Evolutionary conservation across 306 rosid species (phyloP).

Genomic region (Dicorynia guianensis): DNA sequence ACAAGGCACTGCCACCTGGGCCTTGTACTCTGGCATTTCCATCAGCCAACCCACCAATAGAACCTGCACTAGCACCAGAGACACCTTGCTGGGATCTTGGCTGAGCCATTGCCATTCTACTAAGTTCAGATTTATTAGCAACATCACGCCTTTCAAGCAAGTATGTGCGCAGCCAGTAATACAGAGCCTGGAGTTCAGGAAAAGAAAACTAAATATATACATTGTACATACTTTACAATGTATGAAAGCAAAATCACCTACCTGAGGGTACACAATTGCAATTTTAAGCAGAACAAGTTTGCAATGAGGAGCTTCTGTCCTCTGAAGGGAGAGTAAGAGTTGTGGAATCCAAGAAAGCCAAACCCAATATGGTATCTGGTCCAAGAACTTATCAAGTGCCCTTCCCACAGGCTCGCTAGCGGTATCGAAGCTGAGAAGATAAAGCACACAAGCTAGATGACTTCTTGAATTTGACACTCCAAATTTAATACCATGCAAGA

Average conservation of each 20-base stretch:
- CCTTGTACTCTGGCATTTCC: conserved; percentile 83
- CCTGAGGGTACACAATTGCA: conserved; percentile 92
- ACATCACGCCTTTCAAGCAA: conserved; percentile 97
- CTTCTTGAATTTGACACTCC: conserved; percentile 96
- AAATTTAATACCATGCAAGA: conserved; percentile 93
- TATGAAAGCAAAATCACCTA: conserved; percentile 43
- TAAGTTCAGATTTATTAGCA: conserved; percentile 91
- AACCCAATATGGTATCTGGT: conserved; percentile 98
- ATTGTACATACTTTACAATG: conserved; percentile 8
- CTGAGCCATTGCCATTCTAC: conserved; percentile 92
- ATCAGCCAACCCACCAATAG: conserved; percentile 84
- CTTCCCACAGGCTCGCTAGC: conserved; percentile 89
- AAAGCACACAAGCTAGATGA: conserved; percentile 95
- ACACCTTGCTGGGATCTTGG: conserved; percentile 90
- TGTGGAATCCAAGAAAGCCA: conserved; percentile 99
- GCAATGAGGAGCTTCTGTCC: conserved; percentile 95
- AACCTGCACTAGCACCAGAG: conserved; percentile 63
- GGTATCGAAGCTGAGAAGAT: conserved; percentile 97
- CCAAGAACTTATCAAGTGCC: conserved; percentile 90
- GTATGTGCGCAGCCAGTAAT: conserved; percentile 98
- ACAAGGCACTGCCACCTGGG: conserved; percentile 64
- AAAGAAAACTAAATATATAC: conserved; percentile 38
- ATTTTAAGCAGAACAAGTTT: conserved; percentile 94
- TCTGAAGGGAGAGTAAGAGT: conserved; percentile 95
- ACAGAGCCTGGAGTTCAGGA: conserved; percentile 75